Evolutionary conservation across 306 rosid species (phyloP).

Genomic region (Ormosia semicastrata): DNA sequence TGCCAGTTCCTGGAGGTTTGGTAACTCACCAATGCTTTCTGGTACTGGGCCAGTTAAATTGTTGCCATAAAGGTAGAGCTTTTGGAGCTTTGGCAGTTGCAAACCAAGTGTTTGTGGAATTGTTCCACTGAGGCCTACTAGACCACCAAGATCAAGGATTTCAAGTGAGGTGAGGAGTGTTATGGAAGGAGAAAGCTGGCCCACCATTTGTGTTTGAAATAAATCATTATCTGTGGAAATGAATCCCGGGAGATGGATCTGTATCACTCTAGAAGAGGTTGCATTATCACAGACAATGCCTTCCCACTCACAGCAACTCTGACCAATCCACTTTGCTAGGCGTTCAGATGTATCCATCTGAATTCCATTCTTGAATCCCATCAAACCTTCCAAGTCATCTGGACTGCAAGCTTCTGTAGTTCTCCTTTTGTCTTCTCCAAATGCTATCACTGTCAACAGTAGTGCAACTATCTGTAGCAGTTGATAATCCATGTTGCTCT

Average conservation of each 20-base stretch:
- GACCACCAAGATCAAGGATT: constrained; percentile 61
- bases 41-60: constrained; percentile 63
- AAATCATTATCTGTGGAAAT: constrained; percentile 38
- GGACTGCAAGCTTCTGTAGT: constrained; percentile 40
- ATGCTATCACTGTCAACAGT: constrained; percentile 27
- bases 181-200: constrained; percentile 53
- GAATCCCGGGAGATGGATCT: constrained; percentile 56
- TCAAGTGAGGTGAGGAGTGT: constrained; percentile 57
- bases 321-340: constrained; percentile 51
- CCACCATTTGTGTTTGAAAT: constrained; percentile 55
- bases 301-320: constrained; percentile 61
- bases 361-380: constrained; percentile 58
- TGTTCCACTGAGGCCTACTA: constrained; percentile 52
- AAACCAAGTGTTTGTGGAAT: constrained; percentile 52
- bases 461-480: constrained; percentile 30
- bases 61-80: constrained; percentile 57
- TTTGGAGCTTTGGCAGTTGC: constrained; percentile 48
- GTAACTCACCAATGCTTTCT: constrained; percentile 58
- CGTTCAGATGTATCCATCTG: constrained; percentile 58
- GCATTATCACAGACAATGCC: constrained; percentile 57
- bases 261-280: constrained; percentile 56
- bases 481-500: constrained; percentile 28
- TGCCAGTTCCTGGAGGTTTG: constrained; percentile 54
- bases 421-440: constrained; percentile 24
- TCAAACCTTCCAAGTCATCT: constrained; percentile 56